A percentile compares a stretch with the other conserved stretches of the same genome.
Evolutionary conservation across 1,284 basidiomycete species (phyloP).

Genomic region (Ganoderma boninense): DNA sequence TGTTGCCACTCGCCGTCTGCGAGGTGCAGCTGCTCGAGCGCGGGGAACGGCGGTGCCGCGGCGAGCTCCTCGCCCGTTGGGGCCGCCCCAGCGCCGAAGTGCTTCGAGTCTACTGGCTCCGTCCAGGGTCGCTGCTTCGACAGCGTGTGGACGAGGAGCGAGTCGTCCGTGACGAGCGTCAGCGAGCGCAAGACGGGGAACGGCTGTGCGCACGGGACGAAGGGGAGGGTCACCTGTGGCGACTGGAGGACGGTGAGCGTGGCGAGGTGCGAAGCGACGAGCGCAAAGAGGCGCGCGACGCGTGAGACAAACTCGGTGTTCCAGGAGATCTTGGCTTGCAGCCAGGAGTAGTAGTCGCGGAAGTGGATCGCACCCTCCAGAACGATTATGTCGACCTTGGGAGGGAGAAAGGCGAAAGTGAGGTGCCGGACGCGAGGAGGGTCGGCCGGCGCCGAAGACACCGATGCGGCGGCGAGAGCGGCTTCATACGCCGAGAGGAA

Average conservation of each 20-base stretch:
- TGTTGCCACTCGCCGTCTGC: constrained; percentile 14
- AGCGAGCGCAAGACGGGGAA: constrained; percentile 24
- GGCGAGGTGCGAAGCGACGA: constrained; percentile 16
- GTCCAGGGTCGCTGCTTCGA: not conserved
- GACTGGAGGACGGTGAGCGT: constrained; percentile 24
- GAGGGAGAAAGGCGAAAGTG: constrained; percentile 20
- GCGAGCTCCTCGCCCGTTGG: constrained; percentile 4
- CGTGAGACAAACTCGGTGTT: constrained; percentile 7
- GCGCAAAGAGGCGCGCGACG: constrained; percentile 18
- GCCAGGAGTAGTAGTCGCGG: constrained; percentile 24
- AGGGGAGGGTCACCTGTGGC: constrained; percentile 18
- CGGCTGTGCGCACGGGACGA: constrained; percentile 3
- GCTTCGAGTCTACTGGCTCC: constrained; percentile 12
- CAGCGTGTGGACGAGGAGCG: constrained; percentile 16
- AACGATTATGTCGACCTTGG: constrained; percentile 17
- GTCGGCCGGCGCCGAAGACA: not conserved
- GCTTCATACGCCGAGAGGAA: constrained; percentile 16
- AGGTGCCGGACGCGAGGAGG: constrained; percentile 22
- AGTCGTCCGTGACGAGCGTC: constrained; percentile 22
- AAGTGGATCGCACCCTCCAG: constrained; percentile 21
- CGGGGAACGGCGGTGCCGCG: constrained; percentile 18
- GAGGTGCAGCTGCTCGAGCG: constrained; percentile 20
- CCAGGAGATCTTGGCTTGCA: constrained; percentile 20
- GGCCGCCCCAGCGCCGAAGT: constrained; percentile 10
- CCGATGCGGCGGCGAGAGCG: constrained; percentile 5